Evolutionary conservation across 768 basidiomycete genomes (phyloP), one percentile per base, ranked within the genome.

Genomic region (Basidioascus undulatus): DNA sequence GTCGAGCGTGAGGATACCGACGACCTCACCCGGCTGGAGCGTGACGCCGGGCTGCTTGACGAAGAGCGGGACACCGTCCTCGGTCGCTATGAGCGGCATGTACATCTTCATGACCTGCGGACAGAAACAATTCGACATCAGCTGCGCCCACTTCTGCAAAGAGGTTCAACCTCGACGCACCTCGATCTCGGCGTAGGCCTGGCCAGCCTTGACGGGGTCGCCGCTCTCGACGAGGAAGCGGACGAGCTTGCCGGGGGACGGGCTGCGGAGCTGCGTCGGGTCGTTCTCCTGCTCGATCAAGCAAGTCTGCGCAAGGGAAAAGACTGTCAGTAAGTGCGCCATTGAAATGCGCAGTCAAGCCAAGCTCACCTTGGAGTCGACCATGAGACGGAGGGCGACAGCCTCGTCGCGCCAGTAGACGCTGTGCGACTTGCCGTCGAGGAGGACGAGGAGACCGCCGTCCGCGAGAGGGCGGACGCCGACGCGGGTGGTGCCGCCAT

Each of bases 201-300:
- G 84, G 16, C 92, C 89, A 45, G 87, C 83, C 47, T 82, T 78
- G 61, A 98, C 70, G 57, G 96, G 92, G 45, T 98, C 92, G 7
- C 92, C 92, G 43, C 81, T 87, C 53, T 98, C 92, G 48, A 96
- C 74, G 47, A 96, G 70, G 65, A 76, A 87, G 26, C 87, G 70
- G 41, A 98, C 71, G 37, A 98, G 71, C 61, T 98, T 98, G 28
- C 92, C 92, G 9, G 92, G 92, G 61, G 76, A 82, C 8, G 92
- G 92, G 53, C 80, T 84, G 51, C 92, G 68, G 35, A 96, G 65
- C 58, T 96, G 89, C 19, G 92, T 98, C 13, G 92, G 92, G 53
- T 98, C 92, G 51, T 94, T 94, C 67, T 98, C 92, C 61, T 96
- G 87, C 59, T 94, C 92, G 50, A 98, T 86, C 62, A 94, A 67